phyloP scores from a whole-genome alignment of 2,329 filamentous ascomycete species.

The Sporothrix mexicana region DNA sequence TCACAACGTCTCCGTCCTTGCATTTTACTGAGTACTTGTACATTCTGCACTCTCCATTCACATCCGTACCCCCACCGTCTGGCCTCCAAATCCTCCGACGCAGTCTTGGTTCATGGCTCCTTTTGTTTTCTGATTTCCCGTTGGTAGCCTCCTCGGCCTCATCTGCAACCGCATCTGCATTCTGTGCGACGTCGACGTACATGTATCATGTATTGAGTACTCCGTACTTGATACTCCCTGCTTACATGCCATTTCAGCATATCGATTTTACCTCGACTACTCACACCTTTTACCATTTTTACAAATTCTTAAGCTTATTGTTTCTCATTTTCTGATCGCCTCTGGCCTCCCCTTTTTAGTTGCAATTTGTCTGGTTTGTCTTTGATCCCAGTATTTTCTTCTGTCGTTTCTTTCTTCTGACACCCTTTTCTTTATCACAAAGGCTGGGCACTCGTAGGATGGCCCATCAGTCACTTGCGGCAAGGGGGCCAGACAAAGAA shows the following conservation, averaged over 20 bases:
- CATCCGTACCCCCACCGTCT: neutral
- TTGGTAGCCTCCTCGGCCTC: neutral
- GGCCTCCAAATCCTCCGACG: neutral
- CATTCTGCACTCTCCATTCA: too few relatives aligned
- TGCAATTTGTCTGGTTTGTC: neutral
- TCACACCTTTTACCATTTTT: neutral
- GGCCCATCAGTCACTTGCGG: slow-evolving; percentile 2
- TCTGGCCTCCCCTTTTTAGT: neutral
- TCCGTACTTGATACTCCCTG: too few relatives aligned
- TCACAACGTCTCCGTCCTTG: neutral
- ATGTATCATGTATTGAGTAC: neutral
- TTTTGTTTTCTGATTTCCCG: neutral
- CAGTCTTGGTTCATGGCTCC: neutral
- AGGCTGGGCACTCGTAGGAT: neutral
- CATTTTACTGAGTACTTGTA: neutral
- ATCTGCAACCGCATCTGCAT: too few relatives aligned
- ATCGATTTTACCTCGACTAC: neutral
- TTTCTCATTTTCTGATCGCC: neutral
- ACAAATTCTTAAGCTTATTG: neutral
- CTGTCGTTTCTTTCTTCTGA: neutral
- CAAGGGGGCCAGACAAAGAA: slow-evolving; percentile 1
- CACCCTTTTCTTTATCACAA: neutral
- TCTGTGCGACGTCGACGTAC: neutral
- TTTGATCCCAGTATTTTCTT: neutral
- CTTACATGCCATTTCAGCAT: neutral